Evolutionary conservation across 202 grass and related monocot species (phyloP).

Genomic region (Setaria italica): DNA sequence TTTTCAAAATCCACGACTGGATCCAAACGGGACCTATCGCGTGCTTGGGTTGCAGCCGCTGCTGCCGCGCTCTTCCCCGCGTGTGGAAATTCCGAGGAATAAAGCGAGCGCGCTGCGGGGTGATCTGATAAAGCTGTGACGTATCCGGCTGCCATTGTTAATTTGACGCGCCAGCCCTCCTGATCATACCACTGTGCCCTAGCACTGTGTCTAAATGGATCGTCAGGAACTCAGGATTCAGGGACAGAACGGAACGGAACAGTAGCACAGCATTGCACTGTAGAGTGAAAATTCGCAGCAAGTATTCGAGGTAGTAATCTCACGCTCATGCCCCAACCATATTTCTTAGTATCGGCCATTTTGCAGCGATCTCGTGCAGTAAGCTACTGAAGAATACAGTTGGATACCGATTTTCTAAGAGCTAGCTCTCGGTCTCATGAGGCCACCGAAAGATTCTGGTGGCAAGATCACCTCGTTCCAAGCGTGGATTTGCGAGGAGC

Average conservation of each 20-base stretch:
- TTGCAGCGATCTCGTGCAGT: neutral
- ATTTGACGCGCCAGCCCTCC: neutral
- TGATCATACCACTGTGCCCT: neutral
- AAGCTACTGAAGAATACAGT: neutral
- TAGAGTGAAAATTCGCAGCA: neutral
- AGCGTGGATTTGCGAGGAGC: neutral
- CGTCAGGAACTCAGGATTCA: neutral
- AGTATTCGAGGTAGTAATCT: neutral
- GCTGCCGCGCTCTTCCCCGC: slow-evolving; percentile 42
- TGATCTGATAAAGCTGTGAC: slow-evolving; percentile 68
- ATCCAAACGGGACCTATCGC: no score
- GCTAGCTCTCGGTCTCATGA: neutral
- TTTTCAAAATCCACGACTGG: no score
- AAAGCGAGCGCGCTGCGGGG: slow-evolving; percentile 37
- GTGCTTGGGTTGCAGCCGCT: neutral
- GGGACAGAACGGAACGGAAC: neutral
- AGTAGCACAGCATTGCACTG: neutral
- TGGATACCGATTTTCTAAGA: neutral
- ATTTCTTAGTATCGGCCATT: neutral
- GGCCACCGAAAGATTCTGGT: slow-evolving; percentile 33
- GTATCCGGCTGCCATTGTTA: slow-evolving; percentile 42
- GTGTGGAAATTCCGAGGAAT: slow-evolving; percentile 57
- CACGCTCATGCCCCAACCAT: no score
- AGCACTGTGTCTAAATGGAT: neutral
- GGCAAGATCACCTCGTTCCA: slow-evolving; percentile 9